phyloP scores from a whole-genome alignment of 2,329 filamentous ascomycete genomes.

The Colletotrichum horii region DNA sequence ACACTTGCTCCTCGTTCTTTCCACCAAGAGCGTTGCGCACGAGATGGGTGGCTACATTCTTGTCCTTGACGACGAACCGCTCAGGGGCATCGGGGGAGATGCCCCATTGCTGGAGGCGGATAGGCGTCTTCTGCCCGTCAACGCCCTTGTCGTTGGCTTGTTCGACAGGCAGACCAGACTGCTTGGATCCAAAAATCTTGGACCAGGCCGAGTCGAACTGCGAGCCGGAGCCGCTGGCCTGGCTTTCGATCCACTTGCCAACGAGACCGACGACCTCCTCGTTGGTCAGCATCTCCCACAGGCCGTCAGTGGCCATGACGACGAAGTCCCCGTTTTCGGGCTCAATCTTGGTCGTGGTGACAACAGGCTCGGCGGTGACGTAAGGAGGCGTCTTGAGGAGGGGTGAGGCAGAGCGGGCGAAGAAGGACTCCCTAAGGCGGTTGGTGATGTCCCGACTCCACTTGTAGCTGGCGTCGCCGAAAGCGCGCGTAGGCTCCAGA shows the following conservation, averaged over 20 bases:
- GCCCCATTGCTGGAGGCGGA: constrained; percentile 91
- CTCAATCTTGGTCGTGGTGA: constrained; percentile 91
- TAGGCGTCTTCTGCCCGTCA: constrained; percentile 83
- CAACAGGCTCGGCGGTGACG: constrained; percentile 92
- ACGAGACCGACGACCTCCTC: constrained; percentile 97
- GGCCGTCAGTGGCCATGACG: constrained; percentile 93
- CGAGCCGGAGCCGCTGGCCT: constrained; percentile 59
- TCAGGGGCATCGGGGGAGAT: constrained; percentile 74
- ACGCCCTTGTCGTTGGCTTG: constrained; percentile 50
- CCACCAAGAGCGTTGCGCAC: constrained; percentile 94
- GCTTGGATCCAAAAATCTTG: constrained; percentile 61
- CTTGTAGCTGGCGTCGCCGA: constrained; percentile 97
- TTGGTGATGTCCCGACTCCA: constrained; percentile 88
- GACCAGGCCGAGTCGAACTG: constrained; percentile 76
- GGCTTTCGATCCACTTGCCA: constrained; percentile 92
- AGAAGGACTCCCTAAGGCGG: constrained; percentile 84
- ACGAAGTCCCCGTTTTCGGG: constrained; percentile 93
- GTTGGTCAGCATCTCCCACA: constrained; percentile 99
- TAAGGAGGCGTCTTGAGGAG: constrained; percentile 92
- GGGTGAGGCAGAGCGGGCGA: constrained; percentile 78
- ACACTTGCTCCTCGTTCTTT: constrained; percentile 91
- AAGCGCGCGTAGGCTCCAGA: constrained; percentile 90
- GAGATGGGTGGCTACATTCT: constrained; percentile 94
- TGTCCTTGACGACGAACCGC: constrained; percentile 93
- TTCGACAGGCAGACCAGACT: constrained; percentile 76